Evolutionary conservation across 1,284 basidiomycete genomes (phyloP), one percentile per base, ranked within the genome.

Genomic region (Rhodotorula sp.): DNA sequence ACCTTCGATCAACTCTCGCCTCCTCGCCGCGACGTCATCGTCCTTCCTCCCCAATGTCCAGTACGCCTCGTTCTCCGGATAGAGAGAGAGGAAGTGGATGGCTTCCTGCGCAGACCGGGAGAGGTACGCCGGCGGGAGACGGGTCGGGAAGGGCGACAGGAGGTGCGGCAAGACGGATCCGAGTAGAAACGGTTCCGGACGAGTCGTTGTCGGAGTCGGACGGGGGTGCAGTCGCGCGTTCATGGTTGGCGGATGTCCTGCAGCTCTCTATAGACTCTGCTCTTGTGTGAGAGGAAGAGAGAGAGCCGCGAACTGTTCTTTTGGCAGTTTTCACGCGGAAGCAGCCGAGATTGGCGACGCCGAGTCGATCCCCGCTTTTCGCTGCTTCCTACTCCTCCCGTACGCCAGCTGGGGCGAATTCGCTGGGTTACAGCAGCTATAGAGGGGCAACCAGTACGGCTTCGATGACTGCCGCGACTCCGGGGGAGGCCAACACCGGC

Each of bases 1-100:
- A 70, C 71, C 62, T 61, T 73, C 68, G 21, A 70, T 31, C n/a
- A 73, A 52, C 31, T 67, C 68, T 16, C 60, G 21, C 21, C 68
- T 34, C 29, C 34, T 46, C 2, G 20, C 6, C 7, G 43, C 26
- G 12, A 70, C 68, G 20, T 51, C 52, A 1, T 52, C 49, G 10
- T 73, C 59, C 14, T 51, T 54, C 10, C 47, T 54, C 1, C 68
- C 71, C 5, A 39, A 23, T 5, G 68, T 67, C 65, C 65, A 70
- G 62, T 70, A 73, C 1, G 58, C 58, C 5, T 67, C 68, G 49
- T 67, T 62, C 20, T 60, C 56, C 0, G 68, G 43, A 2, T 23
- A 21, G 20, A 72, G 39, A 4, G 54, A 56, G 23, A 73, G 71
- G 65, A 67, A 73, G 59, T 73, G 68, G 23, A 34, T 21, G 1